Base-by-base conservation (phyloP, 2,329 filamentous ascomycete genomes). In the Colletotrichum orbiculare region DNA sequence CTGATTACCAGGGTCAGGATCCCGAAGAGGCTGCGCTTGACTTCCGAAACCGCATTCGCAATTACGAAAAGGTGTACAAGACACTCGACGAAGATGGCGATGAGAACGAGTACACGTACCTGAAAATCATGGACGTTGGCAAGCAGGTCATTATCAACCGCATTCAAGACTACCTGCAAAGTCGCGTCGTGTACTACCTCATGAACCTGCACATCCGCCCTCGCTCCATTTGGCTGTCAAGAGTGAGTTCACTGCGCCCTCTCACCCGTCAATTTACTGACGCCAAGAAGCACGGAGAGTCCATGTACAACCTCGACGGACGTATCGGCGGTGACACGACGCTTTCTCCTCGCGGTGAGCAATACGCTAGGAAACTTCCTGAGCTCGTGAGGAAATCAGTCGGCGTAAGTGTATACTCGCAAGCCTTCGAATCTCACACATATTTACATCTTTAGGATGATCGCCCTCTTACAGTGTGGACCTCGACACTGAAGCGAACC, bases 151-250 rank as follows among this genome's bases (percentile, higher is more conserved):
- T 98, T 74, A 98, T 99, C 86, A 99, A 98, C 81, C 90, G 92
- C 75, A 97, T 99, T 73, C 91, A 94, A 75, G 96, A 99, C 78
- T 99, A 99, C 75, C 85, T 99, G 35, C 96, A 97, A 77, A 97
- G 93, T 77, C 90, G 96, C 63, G 90, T 99, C 48, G 95, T 99
- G 49, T 99, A 99, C 79, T 99, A 97, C 76, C 88, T 98, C 64
- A 97, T 98, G 90, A 99, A 98, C 76, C 85, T 99, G 43, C 96
- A 99, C 80, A 99, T 99, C 77, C 95, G 95, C 69, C 95, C 95
- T 15, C 89, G 96, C 61, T 97, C 94, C 4, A 97, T 99, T 70
- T 99, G 96, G 96, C 82, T 99, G 55, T 98, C 96, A 70, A 86
- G 96, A 69, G 92, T 95, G 83, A 79, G 89, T 85, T 4, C 25